phyloP scores from a whole-genome alignment of 2,329 filamentous ascomycete species.

The Beauveria pseudobassiana region DNA sequence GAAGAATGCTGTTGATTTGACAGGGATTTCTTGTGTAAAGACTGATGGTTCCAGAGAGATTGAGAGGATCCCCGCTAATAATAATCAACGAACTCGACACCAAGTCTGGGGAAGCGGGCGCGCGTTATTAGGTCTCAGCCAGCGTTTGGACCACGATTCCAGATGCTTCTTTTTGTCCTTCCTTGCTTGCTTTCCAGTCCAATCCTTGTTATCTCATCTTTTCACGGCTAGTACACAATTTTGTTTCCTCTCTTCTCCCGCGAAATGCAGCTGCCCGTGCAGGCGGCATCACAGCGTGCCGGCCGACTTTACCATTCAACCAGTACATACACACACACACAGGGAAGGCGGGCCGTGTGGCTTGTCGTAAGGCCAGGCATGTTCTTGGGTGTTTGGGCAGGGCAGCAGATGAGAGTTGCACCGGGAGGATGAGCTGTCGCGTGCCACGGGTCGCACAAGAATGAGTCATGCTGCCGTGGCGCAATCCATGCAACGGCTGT shows the following conservation, averaged over 20 bases:
- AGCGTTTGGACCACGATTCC: neutral
- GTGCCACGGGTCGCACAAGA: neutral
- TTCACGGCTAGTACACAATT: no score
- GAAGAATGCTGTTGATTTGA: no score
- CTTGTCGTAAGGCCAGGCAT: neutral
- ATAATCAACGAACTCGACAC: no score
- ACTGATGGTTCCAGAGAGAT: no score
- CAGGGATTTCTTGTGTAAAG: no score
- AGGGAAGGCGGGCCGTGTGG: no score
- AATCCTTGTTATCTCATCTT: neutral
- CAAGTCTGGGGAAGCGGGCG: neutral
- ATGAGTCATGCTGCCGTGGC: no score
- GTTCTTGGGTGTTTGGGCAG: neutral
- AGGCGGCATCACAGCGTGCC: neutral
- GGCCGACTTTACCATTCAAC: neutral
- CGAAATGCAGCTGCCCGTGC: neutral
- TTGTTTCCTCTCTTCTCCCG: slow-evolving; percentile 1
- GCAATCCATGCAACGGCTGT: no score
- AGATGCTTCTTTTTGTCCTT: neutral
- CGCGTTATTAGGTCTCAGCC: neutral
- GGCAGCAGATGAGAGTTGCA: neutral
- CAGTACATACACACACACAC: no score
- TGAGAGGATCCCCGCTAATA: no score
- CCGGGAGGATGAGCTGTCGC: neutral
- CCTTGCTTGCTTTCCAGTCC: neutral